Conservation (phyloP, 2,329 filamentous ascomycete genomes). For the Pseudogymnoascus sp. region DNA sequence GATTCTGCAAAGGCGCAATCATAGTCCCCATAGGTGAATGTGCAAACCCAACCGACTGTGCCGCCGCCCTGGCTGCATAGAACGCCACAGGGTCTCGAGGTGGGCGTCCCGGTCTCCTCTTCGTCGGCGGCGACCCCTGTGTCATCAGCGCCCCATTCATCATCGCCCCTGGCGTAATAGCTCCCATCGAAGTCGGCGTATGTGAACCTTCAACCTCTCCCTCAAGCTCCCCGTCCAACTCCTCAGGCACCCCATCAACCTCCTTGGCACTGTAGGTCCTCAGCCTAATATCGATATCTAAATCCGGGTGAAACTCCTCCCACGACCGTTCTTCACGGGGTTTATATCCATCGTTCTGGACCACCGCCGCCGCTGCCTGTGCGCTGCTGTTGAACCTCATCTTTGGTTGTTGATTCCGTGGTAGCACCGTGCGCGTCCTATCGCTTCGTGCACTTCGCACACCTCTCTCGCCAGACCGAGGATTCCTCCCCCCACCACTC, state of each 20-base stretch:
- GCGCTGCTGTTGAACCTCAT: slow-evolving; percentile 71
- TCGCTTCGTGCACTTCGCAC: too few relatives aligned
- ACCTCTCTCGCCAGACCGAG: too few relatives aligned
- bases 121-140: slow-evolving; percentile 37
- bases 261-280: slow-evolving; percentile 75
- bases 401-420: slow-evolving; percentile 30
- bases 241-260: slow-evolving; percentile 65
- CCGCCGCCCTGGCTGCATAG: slow-evolving; percentile 43
- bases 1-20: slow-evolving; percentile 68
- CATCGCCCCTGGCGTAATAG: not conserved
- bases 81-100: slow-evolving; percentile 55
- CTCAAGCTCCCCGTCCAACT: slow-evolving; percentile 19
- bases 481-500: slow-evolving; percentile 43
- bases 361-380: slow-evolving; percentile 80
- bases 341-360: slow-evolving; percentile 93
- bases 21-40: slow-evolving; percentile 50
- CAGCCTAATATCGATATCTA: slow-evolving; percentile 79
- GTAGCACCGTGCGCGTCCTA: slow-evolving; percentile 27
- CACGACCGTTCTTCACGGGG: slow-evolving; percentile 92
- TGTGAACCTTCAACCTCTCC: not conserved
- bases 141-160: not conserved
- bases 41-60: slow-evolving; percentile 17
- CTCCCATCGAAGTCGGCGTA: not conserved
- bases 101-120: slow-evolving; percentile 56
- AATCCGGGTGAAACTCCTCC: slow-evolving; percentile 94